A percentile compares a stretch with the other conserved stretches of the same genome.
phyloP scores from a whole-genome alignment of 2,329 filamentous ascomycete genomes.

The Basipetospora chlamydospora region DNA sequence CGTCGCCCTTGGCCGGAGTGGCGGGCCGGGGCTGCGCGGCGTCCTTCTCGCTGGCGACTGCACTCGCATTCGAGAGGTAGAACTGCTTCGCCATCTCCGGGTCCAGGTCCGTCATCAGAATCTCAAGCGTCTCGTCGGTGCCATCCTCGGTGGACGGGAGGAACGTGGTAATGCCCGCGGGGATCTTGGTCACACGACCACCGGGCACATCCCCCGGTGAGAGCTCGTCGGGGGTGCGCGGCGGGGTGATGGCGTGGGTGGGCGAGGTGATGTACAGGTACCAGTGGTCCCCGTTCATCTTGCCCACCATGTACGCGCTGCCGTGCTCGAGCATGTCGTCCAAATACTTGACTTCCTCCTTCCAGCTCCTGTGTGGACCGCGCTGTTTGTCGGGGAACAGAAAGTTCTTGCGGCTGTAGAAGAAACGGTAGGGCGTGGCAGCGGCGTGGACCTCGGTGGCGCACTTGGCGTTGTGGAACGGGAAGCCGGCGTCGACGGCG shows the following conservation, averaged over 20 bases:
- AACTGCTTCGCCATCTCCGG: constrained; percentile 56
- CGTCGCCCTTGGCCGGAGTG: constrained; percentile 31
- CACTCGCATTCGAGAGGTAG: constrained; percentile 61
- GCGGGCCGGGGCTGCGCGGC: constrained; percentile 19
- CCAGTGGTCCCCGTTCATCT: constrained; percentile 99
- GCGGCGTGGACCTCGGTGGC: constrained; percentile 55
- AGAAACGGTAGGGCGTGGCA: constrained; percentile 85
- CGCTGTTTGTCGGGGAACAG: constrained; percentile 88
- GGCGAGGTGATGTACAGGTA: constrained; percentile 94
- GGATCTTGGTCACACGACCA: constrained; percentile 35
- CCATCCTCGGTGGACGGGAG: constrained; percentile 26
- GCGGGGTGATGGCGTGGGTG: constrained; percentile 64
- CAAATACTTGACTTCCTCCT: constrained; percentile 82
- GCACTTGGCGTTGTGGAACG: constrained; percentile 56
- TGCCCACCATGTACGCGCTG: constrained; percentile 98
- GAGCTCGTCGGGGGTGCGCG: constrained; percentile 51
- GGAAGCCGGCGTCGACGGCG: constrained; percentile 75
- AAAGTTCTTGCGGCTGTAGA: constrained; percentile 98
- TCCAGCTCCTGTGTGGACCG: constrained; percentile 93
- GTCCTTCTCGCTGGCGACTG: constrained; percentile 71
- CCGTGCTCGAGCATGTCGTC: constrained; percentile 85
- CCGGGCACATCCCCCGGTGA: constrained; percentile 20
- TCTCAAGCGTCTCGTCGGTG: constrained; percentile 61
- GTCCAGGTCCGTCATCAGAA: constrained; percentile 60
- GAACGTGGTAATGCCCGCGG: constrained; percentile 27